Evolutionary conservation across 23 red algal genomes (phyloP).

Genomic region (Gracilariopsis chorda): DNA sequence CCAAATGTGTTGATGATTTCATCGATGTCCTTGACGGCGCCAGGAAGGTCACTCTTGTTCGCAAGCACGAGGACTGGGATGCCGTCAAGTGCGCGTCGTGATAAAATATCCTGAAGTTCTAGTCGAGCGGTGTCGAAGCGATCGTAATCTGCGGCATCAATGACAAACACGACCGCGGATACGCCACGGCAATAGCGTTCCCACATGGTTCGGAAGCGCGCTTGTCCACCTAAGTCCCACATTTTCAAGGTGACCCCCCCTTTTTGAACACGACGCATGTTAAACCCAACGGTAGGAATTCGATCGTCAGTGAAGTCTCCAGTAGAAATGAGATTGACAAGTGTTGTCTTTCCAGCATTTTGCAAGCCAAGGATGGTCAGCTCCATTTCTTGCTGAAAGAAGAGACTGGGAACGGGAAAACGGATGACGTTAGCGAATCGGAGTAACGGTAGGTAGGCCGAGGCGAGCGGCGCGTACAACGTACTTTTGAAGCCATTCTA

Average conservation of each 20-base stretch:
- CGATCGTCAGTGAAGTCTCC: slow-evolving; percentile 83
- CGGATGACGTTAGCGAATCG: neutral
- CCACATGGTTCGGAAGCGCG: slow-evolving; percentile 88
- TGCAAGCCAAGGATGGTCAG: slow-evolving; percentile 84
- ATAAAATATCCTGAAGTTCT: slow-evolving; percentile 76
- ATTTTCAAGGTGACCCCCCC: slow-evolving; percentile 86
- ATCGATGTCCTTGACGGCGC: slow-evolving; percentile 68
- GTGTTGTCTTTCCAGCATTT: slow-evolving; percentile 87
- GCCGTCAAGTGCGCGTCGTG: slow-evolving; percentile 44
- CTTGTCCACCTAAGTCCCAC: slow-evolving; percentile 88
- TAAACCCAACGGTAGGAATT: slow-evolving; percentile 86
- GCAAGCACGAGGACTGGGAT: slow-evolving; percentile 79
- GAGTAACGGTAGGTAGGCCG: neutral
- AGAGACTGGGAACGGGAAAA: slow-evolving; percentile 41
- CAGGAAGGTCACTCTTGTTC: slow-evolving; percentile 88
- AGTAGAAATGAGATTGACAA: slow-evolving; percentile 83
- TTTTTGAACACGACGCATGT: slow-evolving; percentile 78
- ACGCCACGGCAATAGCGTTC: slow-evolving; percentile 86
- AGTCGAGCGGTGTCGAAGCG: slow-evolving; percentile 73
- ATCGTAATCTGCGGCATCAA: slow-evolving; percentile 77
- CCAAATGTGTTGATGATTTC: slow-evolving; percentile 77
- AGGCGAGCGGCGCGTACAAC: neutral
- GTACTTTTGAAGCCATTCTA: slow-evolving; percentile 72
- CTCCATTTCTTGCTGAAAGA: slow-evolving; percentile 91
- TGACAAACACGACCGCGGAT: slow-evolving; percentile 77